Conservation (phyloP, 495 filamentous ascomycete genomes). For the Aspergillus cavernicola region DNA sequence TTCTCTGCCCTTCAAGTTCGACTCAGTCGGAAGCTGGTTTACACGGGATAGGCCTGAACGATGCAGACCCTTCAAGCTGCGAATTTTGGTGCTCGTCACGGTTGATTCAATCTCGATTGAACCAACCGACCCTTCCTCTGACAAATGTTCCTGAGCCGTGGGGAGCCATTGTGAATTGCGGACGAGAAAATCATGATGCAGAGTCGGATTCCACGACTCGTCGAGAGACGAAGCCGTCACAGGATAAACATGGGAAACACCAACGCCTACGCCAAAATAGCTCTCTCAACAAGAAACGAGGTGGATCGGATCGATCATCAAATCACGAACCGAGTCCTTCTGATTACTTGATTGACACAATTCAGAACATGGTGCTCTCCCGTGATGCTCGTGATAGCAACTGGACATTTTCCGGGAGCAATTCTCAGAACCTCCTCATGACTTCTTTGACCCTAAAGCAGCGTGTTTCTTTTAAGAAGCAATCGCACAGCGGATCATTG, state of each 20-base stretch:
- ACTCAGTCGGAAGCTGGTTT: not conserved
- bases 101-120: constrained; percentile 14
- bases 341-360: constrained; percentile 6
- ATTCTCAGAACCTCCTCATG: not conserved
- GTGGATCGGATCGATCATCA: not conserved
- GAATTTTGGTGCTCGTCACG: constrained; percentile 17
- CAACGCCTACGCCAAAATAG: not conserved
- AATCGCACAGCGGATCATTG: constrained; percentile 21
- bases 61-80: constrained; percentile 2
- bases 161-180: not conserved
- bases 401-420: constrained; percentile 1
- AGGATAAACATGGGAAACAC: not conserved
- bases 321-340: constrained; percentile 1
- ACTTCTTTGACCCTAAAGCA: constrained; percentile 7
- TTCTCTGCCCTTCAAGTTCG: constrained; percentile 1
- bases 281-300: not conserved
- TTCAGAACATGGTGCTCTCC: constrained; percentile 4
- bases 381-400: not conserved
- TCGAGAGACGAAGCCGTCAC: not conserved
- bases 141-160: not conserved
- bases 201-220: too few species aligned
- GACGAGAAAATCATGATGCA: not conserved
- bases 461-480: constrained; percentile 11
- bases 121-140: constrained; percentile 1
- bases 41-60: not conserved